These are phyloP conservation scores for Aristolochia contorta DNA, from an alignment of 164 flowering plant genomes.

Conservation along the genomic window DNA sequence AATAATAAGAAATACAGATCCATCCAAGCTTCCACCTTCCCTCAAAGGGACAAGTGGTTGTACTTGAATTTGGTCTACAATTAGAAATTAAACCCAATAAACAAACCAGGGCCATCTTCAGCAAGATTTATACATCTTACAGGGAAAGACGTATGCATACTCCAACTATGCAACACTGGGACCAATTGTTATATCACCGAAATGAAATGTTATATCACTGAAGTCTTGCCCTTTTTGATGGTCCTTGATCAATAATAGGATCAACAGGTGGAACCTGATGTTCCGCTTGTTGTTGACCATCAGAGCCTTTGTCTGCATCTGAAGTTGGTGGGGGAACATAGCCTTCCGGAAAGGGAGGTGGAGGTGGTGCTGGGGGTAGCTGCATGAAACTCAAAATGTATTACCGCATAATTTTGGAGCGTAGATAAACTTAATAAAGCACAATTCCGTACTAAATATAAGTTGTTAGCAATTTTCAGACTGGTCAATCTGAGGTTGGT, in stretches of 20 bases:
- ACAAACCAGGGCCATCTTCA: too few species aligned
- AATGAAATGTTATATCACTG: constrained; percentile 5
- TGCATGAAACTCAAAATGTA: constrained; percentile 17
- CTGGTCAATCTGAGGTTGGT: too few species aligned
- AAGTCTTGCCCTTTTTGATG: constrained; percentile 70
- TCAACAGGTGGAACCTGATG: constrained; percentile 49
- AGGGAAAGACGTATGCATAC: too few species aligned
- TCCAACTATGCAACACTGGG: too few species aligned
- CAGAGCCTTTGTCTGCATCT: constrained; percentile 55
- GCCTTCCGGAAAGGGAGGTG: constrained; percentile 92
- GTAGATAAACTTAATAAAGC: too few species aligned
- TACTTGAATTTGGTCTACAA: too few species aligned
- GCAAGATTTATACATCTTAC: too few species aligned
- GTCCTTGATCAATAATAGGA: constrained; percentile 85
- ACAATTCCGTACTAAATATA: not conserved
- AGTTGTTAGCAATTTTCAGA: not conserved
- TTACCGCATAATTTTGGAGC: too few species aligned
- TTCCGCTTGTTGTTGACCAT: constrained; percentile 45
- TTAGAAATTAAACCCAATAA: too few species aligned
- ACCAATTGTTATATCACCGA: not conserved
- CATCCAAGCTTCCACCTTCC: too few species aligned
- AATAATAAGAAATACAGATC: too few species aligned
- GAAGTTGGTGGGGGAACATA: constrained; percentile 47
- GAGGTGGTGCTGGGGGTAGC: constrained; percentile 87
- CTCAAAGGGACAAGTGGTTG: too few species aligned